A percentile compares a stretch with the other conserved stretches of the same genome.
Evolutionary conservation across 495 filamentous ascomycete species (phyloP).

Genomic region (Annulohypoxylon stygium): DNA sequence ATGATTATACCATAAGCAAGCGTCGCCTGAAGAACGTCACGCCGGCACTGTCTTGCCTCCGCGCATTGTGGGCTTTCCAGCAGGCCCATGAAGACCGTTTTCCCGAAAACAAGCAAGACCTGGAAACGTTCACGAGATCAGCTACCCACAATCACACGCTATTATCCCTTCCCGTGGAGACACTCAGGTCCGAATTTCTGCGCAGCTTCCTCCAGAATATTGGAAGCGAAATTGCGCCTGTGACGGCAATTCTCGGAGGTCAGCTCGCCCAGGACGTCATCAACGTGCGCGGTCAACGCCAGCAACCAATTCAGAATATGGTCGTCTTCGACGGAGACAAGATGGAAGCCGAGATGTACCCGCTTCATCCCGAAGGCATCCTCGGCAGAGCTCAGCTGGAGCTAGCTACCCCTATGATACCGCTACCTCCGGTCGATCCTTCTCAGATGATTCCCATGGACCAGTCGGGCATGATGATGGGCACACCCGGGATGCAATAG

Average conservation of each 20-base stretch:
- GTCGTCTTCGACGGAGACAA: constrained; percentile 89
- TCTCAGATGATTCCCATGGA: constrained; percentile 39
- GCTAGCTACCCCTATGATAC: constrained; percentile 37
- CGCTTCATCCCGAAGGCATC: constrained; percentile 76
- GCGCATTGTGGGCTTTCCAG: constrained; percentile 85
- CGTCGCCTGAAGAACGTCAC: constrained; percentile 81
- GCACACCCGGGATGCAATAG: constrained; percentile 20
- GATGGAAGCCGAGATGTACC: constrained; percentile 81
- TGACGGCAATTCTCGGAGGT: constrained; percentile 90
- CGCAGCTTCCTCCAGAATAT: constrained; percentile 85
- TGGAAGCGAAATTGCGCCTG: constrained; percentile 83
- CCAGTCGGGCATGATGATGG: constrained; percentile 33
- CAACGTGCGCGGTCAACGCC: constrained; percentile 88
- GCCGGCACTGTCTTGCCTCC: constrained; percentile 82
- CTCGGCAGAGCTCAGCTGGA: constrained; percentile 58
- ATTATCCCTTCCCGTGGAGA: constrained; percentile 80
- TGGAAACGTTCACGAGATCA: constrained; percentile 79
- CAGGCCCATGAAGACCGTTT: constrained; percentile 57
- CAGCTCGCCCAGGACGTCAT: constrained; percentile 96
- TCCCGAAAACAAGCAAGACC: constrained; percentile 58
- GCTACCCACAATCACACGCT: constrained; percentile 80
- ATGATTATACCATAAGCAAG: constrained; percentile 73
- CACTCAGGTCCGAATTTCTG: constrained; percentile 82
- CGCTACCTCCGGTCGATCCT: constrained; percentile 30
- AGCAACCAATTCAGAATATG: constrained; percentile 96